These are phyloP conservation scores for Fomitopsis betulina DNA, from an alignment of 1,284 basidiomycete species.

Conservation along the genomic window DNA sequence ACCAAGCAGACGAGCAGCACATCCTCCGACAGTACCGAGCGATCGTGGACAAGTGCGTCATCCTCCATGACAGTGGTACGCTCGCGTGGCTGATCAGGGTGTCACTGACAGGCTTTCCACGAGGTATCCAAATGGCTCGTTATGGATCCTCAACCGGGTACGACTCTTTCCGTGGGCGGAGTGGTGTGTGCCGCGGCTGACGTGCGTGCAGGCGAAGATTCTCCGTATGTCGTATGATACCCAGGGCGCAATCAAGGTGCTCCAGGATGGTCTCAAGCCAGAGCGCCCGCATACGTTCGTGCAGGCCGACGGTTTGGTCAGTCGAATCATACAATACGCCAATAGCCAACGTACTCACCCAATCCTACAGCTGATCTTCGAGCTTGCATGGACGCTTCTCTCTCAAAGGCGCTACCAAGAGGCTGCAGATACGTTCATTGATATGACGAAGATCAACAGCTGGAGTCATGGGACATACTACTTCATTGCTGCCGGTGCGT, in stretches of 20 bases:
- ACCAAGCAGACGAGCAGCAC: conserved; percentile 65
- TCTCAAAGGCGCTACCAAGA: conserved; percentile 62
- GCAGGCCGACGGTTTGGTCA: conserved; percentile 68
- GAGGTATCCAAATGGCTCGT: conserved; percentile 61
- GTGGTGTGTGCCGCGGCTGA: neutral
- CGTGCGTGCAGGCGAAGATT: conserved; percentile 56
- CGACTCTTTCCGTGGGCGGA: conserved; percentile 3
- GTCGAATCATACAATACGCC: conserved; percentile 11
- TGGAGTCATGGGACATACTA: conserved; percentile 79
- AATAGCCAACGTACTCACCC: neutral
- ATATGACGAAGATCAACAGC: conserved; percentile 60
- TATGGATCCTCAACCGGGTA: conserved; percentile 75
- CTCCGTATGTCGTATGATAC: conserved; percentile 64
- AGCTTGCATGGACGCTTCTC: conserved; percentile 72
- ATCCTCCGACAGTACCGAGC: conserved; percentile 58
- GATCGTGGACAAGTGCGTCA: conserved; percentile 53
- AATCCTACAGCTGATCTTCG: conserved; percentile 56
- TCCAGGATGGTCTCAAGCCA: conserved; percentile 54
- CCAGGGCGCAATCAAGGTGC: conserved; percentile 55
- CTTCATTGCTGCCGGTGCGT: conserved; percentile 61
- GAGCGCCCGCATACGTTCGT: conserved; percentile 50
- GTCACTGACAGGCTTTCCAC: conserved; percentile 38
- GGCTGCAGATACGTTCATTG: conserved; percentile 60
- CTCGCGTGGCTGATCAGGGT: neutral
- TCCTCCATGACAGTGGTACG: neutral